Percentiles rank a stretch among this genome's conserved stretches.
phyloP scores from a whole-genome alignment of 2,329 filamentous ascomycete species.

The Epichloe brachyelytri region DNA sequence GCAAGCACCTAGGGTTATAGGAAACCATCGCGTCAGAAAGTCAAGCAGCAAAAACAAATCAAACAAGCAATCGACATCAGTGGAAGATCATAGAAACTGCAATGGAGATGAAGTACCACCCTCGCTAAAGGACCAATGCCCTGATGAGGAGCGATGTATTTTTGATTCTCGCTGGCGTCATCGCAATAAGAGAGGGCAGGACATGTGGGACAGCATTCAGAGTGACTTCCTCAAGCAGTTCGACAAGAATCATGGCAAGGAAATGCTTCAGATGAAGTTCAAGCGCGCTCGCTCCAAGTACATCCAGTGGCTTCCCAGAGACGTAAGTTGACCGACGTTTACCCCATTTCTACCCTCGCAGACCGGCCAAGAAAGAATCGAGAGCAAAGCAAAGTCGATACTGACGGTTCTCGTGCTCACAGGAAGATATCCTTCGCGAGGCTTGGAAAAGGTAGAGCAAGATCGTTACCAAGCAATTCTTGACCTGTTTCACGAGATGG shows the following conservation, averaged over 20 bases:
- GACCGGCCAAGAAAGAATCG: background rate
- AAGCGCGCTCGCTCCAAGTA: slow-evolving; percentile 36
- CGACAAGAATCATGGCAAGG: slow-evolving; percentile 27
- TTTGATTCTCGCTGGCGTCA: slow-evolving; percentile 35
- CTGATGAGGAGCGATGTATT: slow-evolving; percentile 34
- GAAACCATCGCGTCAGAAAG: slow-evolving; percentile 18
- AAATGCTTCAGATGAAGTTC: slow-evolving; percentile 44
- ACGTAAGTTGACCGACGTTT: slow-evolving; percentile 28
- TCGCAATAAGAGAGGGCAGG: slow-evolving; percentile 36
- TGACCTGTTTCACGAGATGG: slow-evolving; percentile 33
- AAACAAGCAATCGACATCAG: slow-evolving; percentile 9
- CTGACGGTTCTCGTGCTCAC: background rate
- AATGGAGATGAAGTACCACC: slow-evolving; percentile 21
- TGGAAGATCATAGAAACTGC: slow-evolving; percentile 23
- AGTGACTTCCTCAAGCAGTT: slow-evolving; percentile 26
- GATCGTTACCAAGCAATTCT: slow-evolving; percentile 30
- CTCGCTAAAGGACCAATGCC: slow-evolving; percentile 30
- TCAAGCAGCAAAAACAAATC: slow-evolving; percentile 6
- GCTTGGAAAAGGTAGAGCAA: slow-evolving; percentile 29
- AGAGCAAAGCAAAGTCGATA: background rate
- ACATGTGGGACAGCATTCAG: slow-evolving; percentile 45
- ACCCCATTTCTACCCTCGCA: background rate
- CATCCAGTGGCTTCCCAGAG: slow-evolving; percentile 32
- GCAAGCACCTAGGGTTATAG: slow-evolving; percentile 11
- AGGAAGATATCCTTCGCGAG: slow-evolving; percentile 28